Percentiles rank a stretch among this genome's conserved stretches.
Evolutionary conservation across 2,329 filamentous ascomycete genomes (phyloP).

Genomic region (Neoascochyta sp.): DNA sequence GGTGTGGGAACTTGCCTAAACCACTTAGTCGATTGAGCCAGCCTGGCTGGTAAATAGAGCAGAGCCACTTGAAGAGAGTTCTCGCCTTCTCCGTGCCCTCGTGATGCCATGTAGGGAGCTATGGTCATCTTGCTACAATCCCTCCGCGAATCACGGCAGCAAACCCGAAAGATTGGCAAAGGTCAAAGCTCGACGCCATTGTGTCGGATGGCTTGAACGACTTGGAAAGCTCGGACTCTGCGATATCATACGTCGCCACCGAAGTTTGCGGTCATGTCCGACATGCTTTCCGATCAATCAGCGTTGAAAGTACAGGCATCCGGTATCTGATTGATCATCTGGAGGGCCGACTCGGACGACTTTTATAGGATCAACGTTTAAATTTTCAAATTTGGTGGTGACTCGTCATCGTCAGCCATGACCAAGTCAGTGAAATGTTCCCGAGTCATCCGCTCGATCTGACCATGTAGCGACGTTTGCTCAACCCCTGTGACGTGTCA

Average conservation of each 20-base stretch:
- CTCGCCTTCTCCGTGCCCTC: conserved; percentile 10
- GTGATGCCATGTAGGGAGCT: conserved; percentile 16
- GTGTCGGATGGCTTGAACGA: conserved; percentile 10
- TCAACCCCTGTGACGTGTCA: too few relatives aligned
- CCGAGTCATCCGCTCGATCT: too few relatives aligned
- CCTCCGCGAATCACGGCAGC: conserved; percentile 15
- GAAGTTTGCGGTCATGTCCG: conserved; percentile 15
- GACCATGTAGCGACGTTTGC: too few relatives aligned
- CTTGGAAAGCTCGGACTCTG: conserved; percentile 10
- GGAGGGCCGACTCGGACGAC: too few relatives aligned
- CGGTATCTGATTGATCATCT: too few relatives aligned
- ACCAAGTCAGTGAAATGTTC: too few relatives aligned
- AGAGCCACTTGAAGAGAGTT: conserved; percentile 7
- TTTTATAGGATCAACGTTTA: too few relatives aligned
- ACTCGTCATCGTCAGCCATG: too few relatives aligned
- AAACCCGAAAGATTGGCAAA: conserved; percentile 15
- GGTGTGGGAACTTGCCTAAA: conserved; percentile 12
- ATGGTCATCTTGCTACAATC: conserved; percentile 17
- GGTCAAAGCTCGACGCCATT: conserved; percentile 15
- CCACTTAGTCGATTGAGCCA: conserved; percentile 12
- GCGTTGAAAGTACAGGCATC: too few relatives aligned
- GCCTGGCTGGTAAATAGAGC: too few relatives aligned
- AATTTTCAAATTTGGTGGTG: too few relatives aligned
- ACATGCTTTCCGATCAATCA: too few relatives aligned
- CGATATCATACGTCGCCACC: conserved; percentile 12